Evolutionary conservation across 2,329 filamentous ascomycete species (phyloP).

Genomic region (Botrytis aclada): DNA sequence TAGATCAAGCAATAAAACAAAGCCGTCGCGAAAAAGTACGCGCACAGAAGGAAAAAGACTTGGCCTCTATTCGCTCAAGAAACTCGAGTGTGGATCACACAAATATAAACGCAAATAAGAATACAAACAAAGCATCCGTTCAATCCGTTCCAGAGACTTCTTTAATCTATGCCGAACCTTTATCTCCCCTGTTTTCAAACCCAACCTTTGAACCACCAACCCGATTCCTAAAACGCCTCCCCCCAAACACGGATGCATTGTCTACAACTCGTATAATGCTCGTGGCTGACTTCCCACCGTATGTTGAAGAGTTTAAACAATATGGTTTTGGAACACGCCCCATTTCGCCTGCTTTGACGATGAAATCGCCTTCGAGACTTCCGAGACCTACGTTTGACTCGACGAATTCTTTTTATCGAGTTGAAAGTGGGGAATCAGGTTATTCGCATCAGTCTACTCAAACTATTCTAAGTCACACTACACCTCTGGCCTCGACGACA

Average conservation of each 20-base stretch:
- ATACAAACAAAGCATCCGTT: background rate
- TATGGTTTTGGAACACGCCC: too few species aligned
- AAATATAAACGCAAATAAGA: background rate
- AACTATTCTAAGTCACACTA: background rate
- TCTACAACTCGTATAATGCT: background rate
- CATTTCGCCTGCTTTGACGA: background rate
- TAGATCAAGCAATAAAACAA: conserved; percentile 7
- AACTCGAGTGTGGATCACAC: background rate
- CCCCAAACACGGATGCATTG: background rate
- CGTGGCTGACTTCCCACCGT: conserved; percentile 7
- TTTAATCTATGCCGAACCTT: too few species aligned
- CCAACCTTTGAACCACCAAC: background rate
- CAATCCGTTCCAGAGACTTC: background rate
- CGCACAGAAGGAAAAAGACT: conserved; percentile 30
- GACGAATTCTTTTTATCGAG: background rate
- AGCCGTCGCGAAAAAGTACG: conserved; percentile 30
- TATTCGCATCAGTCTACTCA: background rate
- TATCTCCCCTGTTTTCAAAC: background rate
- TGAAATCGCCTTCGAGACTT: background rate
- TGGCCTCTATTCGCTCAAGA: conserved; percentile 22
- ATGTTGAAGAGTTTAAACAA: background rate
- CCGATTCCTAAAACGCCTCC: background rate
- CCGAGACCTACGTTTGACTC: background rate
- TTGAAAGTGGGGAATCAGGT: background rate
- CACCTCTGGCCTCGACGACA: background rate